phyloP scores from a whole-genome alignment of 768 basidiomycete genomes.

The Leccinum subtestaceum region DNA sequence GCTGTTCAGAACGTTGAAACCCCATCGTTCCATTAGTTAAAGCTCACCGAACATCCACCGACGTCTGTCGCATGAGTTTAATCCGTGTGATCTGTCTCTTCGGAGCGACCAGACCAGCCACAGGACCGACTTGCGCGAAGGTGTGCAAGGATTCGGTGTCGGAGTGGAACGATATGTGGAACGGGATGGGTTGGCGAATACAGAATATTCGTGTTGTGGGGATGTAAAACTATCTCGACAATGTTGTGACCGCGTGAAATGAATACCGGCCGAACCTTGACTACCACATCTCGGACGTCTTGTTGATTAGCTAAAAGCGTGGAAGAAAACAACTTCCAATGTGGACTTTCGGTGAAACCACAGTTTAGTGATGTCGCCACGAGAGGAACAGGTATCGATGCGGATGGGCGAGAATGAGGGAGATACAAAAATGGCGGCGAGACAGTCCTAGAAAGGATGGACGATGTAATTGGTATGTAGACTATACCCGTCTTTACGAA shows the following conservation, averaged over 20 bases:
- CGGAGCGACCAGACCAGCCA: slow-evolving; percentile 26
- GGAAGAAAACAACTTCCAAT: slow-evolving; percentile 52
- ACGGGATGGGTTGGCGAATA: slow-evolving; percentile 59
- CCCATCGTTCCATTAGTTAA: neutral
- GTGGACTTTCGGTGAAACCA: slow-evolving; percentile 44
- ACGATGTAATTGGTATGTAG: slow-evolving; percentile 8
- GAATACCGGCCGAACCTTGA: slow-evolving; percentile 23
- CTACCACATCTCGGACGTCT: slow-evolving; percentile 38
- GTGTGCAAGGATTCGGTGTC: slow-evolving; percentile 53
- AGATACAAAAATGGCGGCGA: slow-evolving; percentile 62
- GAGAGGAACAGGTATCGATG: slow-evolving; percentile 49
- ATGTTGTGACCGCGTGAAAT: neutral
- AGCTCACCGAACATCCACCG: slow-evolving; percentile 57
- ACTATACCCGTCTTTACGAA: slow-evolving; percentile 42
- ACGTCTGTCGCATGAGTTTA: slow-evolving; percentile 63
- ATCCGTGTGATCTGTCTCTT: slow-evolving; percentile 46
- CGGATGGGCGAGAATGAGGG: slow-evolving; percentile 62
- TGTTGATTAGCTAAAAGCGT: slow-evolving; percentile 38
- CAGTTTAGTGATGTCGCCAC: slow-evolving; percentile 18
- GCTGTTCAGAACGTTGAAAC: neutral
- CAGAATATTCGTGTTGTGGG: slow-evolving; percentile 61
- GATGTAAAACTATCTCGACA: slow-evolving; percentile 41
- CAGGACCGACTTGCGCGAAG: slow-evolving; percentile 60
- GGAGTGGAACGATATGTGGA: slow-evolving; percentile 60
- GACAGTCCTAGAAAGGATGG: slow-evolving; percentile 39